Conservation (phyloP, 202 grass and related monocot genomes). For the Digitaria exilis region DNA sequence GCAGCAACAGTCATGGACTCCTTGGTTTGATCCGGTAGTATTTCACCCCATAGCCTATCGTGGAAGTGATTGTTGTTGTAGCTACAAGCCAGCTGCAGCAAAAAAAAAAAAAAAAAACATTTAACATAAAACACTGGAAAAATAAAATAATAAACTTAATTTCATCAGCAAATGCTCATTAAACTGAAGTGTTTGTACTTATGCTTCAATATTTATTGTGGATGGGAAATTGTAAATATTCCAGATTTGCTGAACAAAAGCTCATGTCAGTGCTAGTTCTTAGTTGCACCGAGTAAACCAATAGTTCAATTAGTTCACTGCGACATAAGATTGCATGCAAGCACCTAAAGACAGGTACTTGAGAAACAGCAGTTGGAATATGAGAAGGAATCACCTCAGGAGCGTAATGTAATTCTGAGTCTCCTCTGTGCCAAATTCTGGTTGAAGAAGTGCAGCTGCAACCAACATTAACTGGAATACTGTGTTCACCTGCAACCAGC, state of each 20-base stretch:
- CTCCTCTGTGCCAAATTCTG: constrained; percentile 80
- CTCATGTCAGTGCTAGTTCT: not conserved
- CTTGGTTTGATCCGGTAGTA: constrained; percentile 55
- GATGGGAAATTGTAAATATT: not conserved
- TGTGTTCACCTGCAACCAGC: constrained; percentile 74
- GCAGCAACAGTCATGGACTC: constrained; percentile 13
- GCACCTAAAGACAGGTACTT: constrained; percentile 8
- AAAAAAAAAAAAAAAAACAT: constrained; percentile 7
- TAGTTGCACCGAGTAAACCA: not conserved
- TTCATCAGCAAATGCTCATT: not conserved
- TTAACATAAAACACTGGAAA: constrained; percentile 34
- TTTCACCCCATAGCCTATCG: constrained; percentile 76
- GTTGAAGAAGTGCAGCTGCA: constrained; percentile 84
- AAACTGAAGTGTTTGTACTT: not conserved
- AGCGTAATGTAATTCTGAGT: constrained; percentile 72
- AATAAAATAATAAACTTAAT: constrained; percentile 3
- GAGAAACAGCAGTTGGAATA: constrained; percentile 15
- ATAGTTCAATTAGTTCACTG: constrained; percentile 16
- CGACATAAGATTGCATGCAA: not conserved
- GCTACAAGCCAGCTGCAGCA: constrained; percentile 88
- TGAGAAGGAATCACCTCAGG: constrained; percentile 55
- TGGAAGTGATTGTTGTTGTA: constrained; percentile 68
- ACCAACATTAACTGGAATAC: constrained; percentile 94
- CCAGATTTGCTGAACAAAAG: constrained; percentile 12
- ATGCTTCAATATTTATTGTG: not conserved